Evolutionary conservation across 2,329 filamentous ascomycete species (phyloP).

Genomic region (Didymella keratinophila): DNA sequence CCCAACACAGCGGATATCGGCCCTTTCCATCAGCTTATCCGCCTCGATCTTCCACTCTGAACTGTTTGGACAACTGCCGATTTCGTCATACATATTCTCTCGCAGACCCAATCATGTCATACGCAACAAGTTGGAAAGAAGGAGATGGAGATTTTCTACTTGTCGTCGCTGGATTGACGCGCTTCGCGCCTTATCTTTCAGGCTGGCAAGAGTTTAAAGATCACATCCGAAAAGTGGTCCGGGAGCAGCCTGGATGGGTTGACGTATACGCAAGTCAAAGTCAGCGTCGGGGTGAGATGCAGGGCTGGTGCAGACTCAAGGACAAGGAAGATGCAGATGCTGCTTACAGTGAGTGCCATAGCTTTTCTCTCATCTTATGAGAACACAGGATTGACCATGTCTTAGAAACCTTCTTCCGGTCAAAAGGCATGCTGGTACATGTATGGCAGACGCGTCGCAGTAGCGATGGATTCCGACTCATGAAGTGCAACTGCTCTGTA

Average conservation of each 20-base stretch:
- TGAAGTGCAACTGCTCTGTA: constrained; percentile 48
- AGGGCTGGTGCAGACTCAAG: constrained; percentile 49
- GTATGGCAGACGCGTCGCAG: constrained; percentile 43
- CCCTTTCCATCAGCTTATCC: background rate
- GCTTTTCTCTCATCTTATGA: background rate
- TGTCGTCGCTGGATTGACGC: constrained; percentile 38
- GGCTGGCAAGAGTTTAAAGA: constrained; percentile 52
- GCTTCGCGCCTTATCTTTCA: constrained; percentile 38
- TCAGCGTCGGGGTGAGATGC: constrained; percentile 39
- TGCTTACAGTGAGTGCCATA: constrained; percentile 41
- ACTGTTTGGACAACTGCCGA: background rate
- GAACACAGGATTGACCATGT: constrained; percentile 6
- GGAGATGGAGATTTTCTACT: constrained; percentile 41
- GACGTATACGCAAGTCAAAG: constrained; percentile 41
- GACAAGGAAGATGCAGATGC: constrained; percentile 45
- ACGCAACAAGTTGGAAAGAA: constrained; percentile 24
- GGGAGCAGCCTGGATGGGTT: constrained; percentile 49
- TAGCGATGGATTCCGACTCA: constrained; percentile 36
- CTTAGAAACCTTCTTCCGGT: constrained; percentile 33
- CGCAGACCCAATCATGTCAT: constrained; percentile 22
- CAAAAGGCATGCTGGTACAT: constrained; percentile 42
- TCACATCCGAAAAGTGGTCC: constrained; percentile 43
- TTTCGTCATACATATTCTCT: background rate
- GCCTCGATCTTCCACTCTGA: background rate
- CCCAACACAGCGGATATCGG: background rate